Conservation (phyloP, 345 rosid genomes). For the Nephelium lappaceum region DNA sequence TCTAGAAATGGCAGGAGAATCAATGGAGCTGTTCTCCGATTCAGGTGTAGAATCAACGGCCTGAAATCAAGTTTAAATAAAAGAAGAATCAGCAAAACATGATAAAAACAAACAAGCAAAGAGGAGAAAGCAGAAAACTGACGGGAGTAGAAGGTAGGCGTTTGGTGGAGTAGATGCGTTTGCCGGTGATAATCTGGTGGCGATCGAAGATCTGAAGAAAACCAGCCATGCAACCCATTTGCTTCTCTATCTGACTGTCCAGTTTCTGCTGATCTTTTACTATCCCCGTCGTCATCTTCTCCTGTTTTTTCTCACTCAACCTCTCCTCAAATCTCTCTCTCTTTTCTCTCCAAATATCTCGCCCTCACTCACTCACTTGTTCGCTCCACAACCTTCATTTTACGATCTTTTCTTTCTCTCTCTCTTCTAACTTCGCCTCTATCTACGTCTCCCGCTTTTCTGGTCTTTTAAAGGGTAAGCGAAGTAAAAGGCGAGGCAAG, state of each 20-base stretch:
- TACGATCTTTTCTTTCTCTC: constrained; percentile 8
- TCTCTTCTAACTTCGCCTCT: constrained; percentile 27
- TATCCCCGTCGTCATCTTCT: constrained; percentile 44
- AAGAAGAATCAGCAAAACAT: neutral
- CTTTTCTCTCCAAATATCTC: constrained; percentile 18
- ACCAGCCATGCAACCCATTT: constrained; percentile 96
- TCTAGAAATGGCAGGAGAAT: constrained; percentile 35
- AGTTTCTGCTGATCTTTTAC: constrained; percentile 49
- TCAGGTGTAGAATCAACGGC: constrained; percentile 36
- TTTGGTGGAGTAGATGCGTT: constrained; percentile 58
- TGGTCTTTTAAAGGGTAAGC: constrained; percentile 52
- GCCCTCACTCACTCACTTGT: constrained; percentile 15
- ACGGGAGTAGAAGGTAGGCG: constrained; percentile 62
- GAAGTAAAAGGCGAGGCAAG: constrained; percentile 24
- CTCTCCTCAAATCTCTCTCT: constrained; percentile 7
- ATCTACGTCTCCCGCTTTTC: constrained; percentile 77
- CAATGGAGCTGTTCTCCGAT: constrained; percentile 30
- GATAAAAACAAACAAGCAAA: neutral
- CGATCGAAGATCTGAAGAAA: constrained; percentile 96
- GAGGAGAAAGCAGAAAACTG: neutral
- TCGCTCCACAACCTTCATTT: constrained; percentile 29
- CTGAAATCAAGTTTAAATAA: constrained; percentile 21
- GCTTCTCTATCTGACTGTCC: constrained; percentile 71
- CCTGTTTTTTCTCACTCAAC: neutral
- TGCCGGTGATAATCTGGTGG: constrained; percentile 63